A percentile compares a stretch with the other conserved stretches of the same genome.
Evolutionary conservation across 1,284 basidiomycete genomes (phyloP).

Genomic region (Tremellales sp.): DNA sequence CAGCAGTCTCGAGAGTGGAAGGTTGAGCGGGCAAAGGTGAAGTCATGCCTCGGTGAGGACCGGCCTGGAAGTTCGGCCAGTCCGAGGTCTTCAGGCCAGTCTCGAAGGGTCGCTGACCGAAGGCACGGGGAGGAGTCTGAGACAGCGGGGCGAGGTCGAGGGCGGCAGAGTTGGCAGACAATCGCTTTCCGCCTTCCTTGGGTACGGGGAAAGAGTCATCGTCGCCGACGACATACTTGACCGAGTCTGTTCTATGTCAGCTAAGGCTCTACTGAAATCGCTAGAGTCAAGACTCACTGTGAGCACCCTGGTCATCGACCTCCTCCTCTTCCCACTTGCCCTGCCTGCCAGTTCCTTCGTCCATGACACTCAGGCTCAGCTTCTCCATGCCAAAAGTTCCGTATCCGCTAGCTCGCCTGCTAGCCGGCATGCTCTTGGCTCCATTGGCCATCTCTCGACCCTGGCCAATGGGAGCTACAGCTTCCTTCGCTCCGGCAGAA

Average conservation of each 20-base stretch:
- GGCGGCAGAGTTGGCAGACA: constrained; percentile 86
- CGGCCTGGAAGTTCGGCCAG: constrained; percentile 80
- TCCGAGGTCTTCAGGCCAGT: constrained; percentile 69
- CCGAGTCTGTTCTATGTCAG: constrained; percentile 54
- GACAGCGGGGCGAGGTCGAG: constrained; percentile 86
- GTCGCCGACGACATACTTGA: constrained; percentile 85
- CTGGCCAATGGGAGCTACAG: constrained; percentile 29
- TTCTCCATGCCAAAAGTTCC: constrained; percentile 49
- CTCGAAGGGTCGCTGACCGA: constrained; percentile 57
- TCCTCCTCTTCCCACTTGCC: constrained; percentile 23
- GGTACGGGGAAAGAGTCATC: constrained; percentile 73
- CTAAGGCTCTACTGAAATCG: neutral
- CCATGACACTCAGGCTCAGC: constrained; percentile 46
- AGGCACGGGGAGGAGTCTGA: constrained; percentile 69
- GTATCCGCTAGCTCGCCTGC: constrained; percentile 44
- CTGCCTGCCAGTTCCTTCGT: constrained; percentile 19
- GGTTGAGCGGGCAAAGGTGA: constrained; percentile 56
- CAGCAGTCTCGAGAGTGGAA: constrained; percentile 39
- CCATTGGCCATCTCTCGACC: constrained; percentile 37
- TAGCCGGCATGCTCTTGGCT: constrained; percentile 49
- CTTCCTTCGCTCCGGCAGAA: constrained; percentile 21
- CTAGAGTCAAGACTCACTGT: constrained; percentile 36
- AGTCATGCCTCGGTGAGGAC: constrained; percentile 50
- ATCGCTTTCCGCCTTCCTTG: constrained; percentile 55
- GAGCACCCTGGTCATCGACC: constrained; percentile 45